Evolutionary conservation across 345 rosid genomes (phyloP), one percentile per base, ranked within the genome.

Genomic region (Hevea brasiliensis): DNA sequence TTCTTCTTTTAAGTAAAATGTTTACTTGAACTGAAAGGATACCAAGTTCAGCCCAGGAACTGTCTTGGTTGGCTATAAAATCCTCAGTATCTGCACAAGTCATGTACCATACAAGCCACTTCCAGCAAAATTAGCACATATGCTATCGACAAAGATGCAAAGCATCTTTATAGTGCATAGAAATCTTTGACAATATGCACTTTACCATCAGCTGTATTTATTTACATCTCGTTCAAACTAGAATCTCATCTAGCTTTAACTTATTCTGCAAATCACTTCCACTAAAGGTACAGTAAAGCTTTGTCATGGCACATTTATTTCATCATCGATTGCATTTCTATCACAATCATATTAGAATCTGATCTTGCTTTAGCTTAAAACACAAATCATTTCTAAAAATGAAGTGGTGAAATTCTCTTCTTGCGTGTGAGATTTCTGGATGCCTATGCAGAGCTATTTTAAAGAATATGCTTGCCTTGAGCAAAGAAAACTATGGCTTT

Each of bases 291-390:
- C 20, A 66, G 14, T 45, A 59, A 57, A 45, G 17, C 42, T 66
- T 12, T 64, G 42, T 18, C 21, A 26, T 60, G 72, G 55, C 66
- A 61, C 17, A 2, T 6, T 40, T 50, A 17, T 35, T 40, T 35
- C 68, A 44, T 61, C 53, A 37, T 48, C 6, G 0, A 53, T 24
- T 57, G 50, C 21, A 40, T 55, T 54, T 44, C 47, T 24, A 24
- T 65, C 14, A 5, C 72, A 42, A 41, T 72, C 83, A 74, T 61
- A 35, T 44, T 41, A 57, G 79, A 81, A 81, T 81, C 78, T 71
- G 56, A 63, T 45, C 65, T 17, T 29, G 56, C 71, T 72, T 72
- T 32, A 15, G 54, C 23, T 61, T 59, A 56, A 74, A 32, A 77
- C 48, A 67, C 70, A 68, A 48, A 57, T 37, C 63, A 74, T 58